phyloP scores from a whole-genome alignment of 2,329 filamentous ascomycete genomes.

The Aspergillus quadricinctus region DNA sequence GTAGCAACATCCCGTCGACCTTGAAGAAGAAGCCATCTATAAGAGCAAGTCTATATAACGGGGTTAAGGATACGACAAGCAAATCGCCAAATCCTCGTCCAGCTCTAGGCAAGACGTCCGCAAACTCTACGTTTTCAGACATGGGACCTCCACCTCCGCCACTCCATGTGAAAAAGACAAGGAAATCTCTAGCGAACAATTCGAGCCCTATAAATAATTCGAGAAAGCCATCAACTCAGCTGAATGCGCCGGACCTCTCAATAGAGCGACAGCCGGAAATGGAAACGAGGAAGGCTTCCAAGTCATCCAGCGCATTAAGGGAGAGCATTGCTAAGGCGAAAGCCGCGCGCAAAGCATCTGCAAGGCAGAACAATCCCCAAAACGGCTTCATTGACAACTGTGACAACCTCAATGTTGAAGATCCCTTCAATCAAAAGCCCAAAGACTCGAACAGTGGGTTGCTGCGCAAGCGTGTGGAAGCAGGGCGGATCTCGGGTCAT shows the following conservation, averaged over 20 bases:
- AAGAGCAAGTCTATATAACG: conserved; percentile 27
- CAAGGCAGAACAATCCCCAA: conserved; percentile 23
- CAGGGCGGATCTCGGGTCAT: conserved; percentile 71
- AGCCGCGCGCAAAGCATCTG: conserved; percentile 63
- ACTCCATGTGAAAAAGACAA: conserved; percentile 37
- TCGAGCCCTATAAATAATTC: conserved; percentile 29
- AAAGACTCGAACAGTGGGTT: conserved; percentile 61
- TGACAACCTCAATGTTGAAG: conserved; percentile 42
- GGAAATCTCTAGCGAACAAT: conserved; percentile 31
- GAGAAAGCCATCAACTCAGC: conserved; percentile 28
- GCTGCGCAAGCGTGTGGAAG: conserved; percentile 66
- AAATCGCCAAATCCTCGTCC: conserved; percentile 49
- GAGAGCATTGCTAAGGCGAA: conserved; percentile 93
- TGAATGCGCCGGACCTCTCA: conserved; percentile 25
- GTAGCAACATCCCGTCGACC: conserved; percentile 21
- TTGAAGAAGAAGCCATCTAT: conserved; percentile 19
- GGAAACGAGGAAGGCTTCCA: conserved; percentile 47
- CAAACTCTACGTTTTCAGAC: conserved; percentile 49
- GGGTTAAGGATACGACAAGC: conserved; percentile 46
- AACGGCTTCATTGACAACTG: conserved; percentile 34
- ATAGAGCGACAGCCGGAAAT: conserved; percentile 24
- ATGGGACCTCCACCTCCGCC: conserved; percentile 27
- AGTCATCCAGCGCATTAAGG: conserved; percentile 74
- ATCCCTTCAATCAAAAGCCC: conserved; percentile 57
- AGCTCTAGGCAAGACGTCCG: conserved; percentile 52